Evolutionary conservation across 306 rosid species (phyloP), one percentile per base, ranked within the genome.

Genomic region (Mucuna pruriens): DNA sequence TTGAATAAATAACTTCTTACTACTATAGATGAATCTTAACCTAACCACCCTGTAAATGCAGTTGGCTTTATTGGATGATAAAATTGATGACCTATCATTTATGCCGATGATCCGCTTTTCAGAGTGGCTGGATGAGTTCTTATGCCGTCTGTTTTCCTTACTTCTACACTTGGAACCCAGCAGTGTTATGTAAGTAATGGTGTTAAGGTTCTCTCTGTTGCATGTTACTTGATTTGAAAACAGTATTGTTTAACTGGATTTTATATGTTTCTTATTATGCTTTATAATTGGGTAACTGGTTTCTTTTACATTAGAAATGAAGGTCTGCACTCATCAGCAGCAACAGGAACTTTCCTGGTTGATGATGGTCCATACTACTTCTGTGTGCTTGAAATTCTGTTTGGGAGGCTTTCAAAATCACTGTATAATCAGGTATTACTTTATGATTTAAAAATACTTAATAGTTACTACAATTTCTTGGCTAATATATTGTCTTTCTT

Each of bases 51-150:
- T 73, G 76, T 82, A 77, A 86, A 79, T 83, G 79, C 94, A 96
- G 99, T 82, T 96, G 94, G 95, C 97, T 79, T 90, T 88, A 67
- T 86, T 94, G 91, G 90, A 86, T 82, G 99, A 94, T 83, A 77
- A 89, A 52, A 81, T 81, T 74, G 91, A 92, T 70, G 97, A 92
- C 78, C 77, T 90, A 44, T 88, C 97, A 63, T 86, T 89, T 76
- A 81, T 93, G 93, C 97, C 98, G 9, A 90, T 96, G 93, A 88
- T 95, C 76, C 89, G 75, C 40, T 92, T 96, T 86, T 96, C 99
- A 52, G 99, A 93, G 84, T 96, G 99, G 99, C 82, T 96, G 80
- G 99, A 96, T 82, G 98, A 96, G 87, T 96, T 96, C 86, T 92
- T 96, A 54, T 96, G 99, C 86, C 99, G 99, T 64, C 85, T 96